Evolutionary conservation across 352 stramenopile species (phyloP).

Genomic region (Heterotrichella gracilis): DNA sequence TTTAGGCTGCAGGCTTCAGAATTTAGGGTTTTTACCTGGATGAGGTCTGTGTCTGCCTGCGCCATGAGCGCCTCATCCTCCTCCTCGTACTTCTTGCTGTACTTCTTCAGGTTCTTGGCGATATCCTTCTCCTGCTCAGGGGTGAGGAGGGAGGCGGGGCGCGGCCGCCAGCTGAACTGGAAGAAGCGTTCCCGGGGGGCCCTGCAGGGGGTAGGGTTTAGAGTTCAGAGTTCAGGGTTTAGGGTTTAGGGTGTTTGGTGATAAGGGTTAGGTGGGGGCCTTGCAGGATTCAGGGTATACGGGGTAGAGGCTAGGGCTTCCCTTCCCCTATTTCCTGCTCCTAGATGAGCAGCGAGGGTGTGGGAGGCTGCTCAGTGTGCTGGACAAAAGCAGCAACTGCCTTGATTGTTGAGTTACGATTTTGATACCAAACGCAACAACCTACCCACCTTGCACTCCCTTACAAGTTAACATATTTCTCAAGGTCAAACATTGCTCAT

Average conservation of each 20-base stretch:
- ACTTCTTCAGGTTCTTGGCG: slow-evolving; percentile 86
- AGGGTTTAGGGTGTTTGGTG: too few species aligned
- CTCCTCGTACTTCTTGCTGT: too few species aligned
- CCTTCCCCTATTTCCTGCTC: slow-evolving; percentile 24
- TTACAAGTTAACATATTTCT: too few species aligned
- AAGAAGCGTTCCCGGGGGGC: neutral
- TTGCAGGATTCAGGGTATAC: neutral
- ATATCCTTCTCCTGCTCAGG: slow-evolving; percentile 59
- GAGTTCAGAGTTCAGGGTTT: neutral
- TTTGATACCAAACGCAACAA: too few species aligned
- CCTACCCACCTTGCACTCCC: too few species aligned
- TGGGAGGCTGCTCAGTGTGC: too few species aligned
- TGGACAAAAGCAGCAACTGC: too few species aligned
- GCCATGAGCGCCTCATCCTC: too few species aligned
- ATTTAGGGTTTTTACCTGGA: too few species aligned
- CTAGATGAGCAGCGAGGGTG: slow-evolving; percentile 28
- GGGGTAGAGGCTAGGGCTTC: neutral
- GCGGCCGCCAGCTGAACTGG: slow-evolving; percentile 50
- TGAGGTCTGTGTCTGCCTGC: too few species aligned
- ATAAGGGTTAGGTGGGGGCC: neutral
- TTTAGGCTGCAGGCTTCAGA: too few species aligned
- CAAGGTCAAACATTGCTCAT: slow-evolving; percentile 14
- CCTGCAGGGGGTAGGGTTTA: slow-evolving; percentile 7
- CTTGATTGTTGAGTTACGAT: too few species aligned
- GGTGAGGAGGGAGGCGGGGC: slow-evolving; percentile 55